A percentile compares a stretch with the other conserved stretches of the same genome.
These are phyloP conservation scores for Colletotrichum zoysiae DNA, from an alignment of 2,329 filamentous ascomycete genomes.

Conservation along the genomic window DNA sequence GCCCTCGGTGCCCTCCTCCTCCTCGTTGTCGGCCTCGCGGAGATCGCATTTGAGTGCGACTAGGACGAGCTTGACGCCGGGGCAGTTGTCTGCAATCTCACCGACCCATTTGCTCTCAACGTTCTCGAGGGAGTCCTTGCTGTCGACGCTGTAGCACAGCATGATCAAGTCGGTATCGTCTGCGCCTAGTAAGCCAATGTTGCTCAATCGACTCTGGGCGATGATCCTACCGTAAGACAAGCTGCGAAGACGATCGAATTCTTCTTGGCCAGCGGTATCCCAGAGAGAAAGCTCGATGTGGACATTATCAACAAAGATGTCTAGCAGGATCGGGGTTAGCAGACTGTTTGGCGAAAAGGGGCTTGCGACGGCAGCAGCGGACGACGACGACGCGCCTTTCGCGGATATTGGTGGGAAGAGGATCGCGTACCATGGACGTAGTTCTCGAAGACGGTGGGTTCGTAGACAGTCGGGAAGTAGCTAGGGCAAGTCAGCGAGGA, in stretches of 20 bases:
- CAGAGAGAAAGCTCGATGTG: constrained; percentile 98
- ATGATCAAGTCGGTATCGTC: constrained; percentile 97
- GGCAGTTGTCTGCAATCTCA: constrained; percentile 98
- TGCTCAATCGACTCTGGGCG: neutral
- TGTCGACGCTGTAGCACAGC: constrained; percentile 98
- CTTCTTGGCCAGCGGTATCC: constrained; percentile 98
- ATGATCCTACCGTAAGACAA: constrained; percentile 83
- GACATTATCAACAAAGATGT: constrained; percentile 97
- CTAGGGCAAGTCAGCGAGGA: constrained; percentile 57
- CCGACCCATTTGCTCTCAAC: constrained; percentile 98
- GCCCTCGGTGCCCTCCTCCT: constrained; percentile 68
- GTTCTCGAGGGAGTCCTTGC: constrained; percentile 96
- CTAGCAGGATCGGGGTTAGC: constrained; percentile 57
- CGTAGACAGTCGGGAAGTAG: constrained; percentile 98
- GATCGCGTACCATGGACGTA: constrained; percentile 87
- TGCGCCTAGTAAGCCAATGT: constrained; percentile 44
- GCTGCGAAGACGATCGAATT: constrained; percentile 96
- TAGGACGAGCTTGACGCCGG: constrained; percentile 92
- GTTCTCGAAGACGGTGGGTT: constrained; percentile 98
- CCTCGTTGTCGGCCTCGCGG: constrained; percentile 80
- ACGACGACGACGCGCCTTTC: neutral
- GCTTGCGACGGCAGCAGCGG: neutral
- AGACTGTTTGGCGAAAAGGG: neutral
- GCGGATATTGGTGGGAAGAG: constrained; percentile 3
- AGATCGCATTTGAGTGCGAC: constrained; percentile 98